Conservation (phyloP, 139 green algal species). For the Volvox reticuliferus region DNA sequence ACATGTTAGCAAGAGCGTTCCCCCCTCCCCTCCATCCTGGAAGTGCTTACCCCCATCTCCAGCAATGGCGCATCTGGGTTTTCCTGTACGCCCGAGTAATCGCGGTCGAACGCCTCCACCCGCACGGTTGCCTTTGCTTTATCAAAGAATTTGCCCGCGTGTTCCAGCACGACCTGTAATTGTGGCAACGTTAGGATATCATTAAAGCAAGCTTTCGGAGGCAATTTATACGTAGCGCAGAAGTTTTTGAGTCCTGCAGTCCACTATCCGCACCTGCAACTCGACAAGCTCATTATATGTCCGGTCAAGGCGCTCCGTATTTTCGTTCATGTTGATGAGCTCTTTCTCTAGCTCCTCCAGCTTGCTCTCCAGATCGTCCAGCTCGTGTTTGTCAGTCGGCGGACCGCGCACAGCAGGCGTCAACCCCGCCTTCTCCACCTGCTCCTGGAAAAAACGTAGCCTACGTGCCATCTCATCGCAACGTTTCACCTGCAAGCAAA, state of each 20-base stretch:
- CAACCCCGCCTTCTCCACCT: conserved; percentile 85
- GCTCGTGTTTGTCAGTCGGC: conserved; percentile 59
- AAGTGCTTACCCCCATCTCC: conserved; percentile 40
- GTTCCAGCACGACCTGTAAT: conserved; percentile 95
- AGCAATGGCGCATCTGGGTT: conserved; percentile 43
- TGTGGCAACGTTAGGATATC: neutral
- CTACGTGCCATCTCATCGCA: conserved; percentile 97
- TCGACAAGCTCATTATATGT: conserved; percentile 68
- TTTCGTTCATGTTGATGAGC: conserved; percentile 91
- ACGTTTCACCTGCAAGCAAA: conserved; percentile 90
- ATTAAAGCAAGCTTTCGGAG: neutral
- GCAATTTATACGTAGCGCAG: neutral
- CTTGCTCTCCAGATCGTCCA: conserved; percentile 90
- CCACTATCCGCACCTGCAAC: conserved; percentile 50
- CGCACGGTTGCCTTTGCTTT: neutral
- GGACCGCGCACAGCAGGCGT: neutral
- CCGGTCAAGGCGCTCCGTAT: conserved; percentile 89
- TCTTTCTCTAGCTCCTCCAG: conserved; percentile 93
- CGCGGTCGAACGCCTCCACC: conserved; percentile 18
- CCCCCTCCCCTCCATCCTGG: neutral
- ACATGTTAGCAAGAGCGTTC: no score
- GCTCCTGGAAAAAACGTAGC: conserved; percentile 94
- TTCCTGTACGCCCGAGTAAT: conserved; percentile 50
- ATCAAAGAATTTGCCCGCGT: conserved; percentile 88
- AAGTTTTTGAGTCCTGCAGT: conserved; percentile 56